Evolutionary conservation across 2,329 filamentous ascomycete genomes (phyloP).

Genomic region (Xylariaceae sp.): DNA sequence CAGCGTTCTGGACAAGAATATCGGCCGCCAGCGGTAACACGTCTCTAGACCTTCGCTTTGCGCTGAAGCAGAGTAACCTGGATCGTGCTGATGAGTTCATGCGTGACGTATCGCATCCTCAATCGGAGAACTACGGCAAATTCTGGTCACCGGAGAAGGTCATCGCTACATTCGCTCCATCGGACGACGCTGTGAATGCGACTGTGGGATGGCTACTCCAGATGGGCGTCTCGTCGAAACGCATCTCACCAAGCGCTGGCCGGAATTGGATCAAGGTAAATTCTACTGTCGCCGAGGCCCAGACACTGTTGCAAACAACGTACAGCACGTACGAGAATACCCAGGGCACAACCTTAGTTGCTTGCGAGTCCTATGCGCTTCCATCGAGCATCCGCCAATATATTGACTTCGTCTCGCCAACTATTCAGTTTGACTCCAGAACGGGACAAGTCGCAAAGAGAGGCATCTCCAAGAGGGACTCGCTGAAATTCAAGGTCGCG

Average conservation of each 20-base stretch:
- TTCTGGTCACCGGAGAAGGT: constrained; percentile 12
- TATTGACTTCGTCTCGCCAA: constrained; percentile 15
- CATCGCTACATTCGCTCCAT: constrained; percentile 5
- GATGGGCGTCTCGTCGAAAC: constrained; percentile 4
- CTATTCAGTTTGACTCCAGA: constrained; percentile 11
- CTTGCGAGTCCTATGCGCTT: constrained; percentile 8
- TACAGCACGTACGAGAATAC: constrained; percentile 7
- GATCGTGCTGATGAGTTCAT: constrained; percentile 7
- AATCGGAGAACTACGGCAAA: constrained; percentile 3
- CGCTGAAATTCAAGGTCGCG: not conserved
- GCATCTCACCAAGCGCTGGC: not conserved
- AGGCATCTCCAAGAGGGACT: not conserved
- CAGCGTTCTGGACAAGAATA: constrained; percentile 5
- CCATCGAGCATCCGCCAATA: constrained; percentile 4
- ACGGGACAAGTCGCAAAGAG: not conserved
- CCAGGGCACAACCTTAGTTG: not conserved
- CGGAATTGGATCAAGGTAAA: constrained; percentile 11
- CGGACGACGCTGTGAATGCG: constrained; percentile 1
- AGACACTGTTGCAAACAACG: constrained; percentile 5
- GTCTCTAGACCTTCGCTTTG: constrained; percentile 9
- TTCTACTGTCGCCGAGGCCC: constrained; percentile 9
- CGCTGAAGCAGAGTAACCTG: constrained; percentile 11
- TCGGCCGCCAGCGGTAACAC: not conserved
- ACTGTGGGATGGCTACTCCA: constrained; percentile 8
- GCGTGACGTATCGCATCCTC: constrained; percentile 10